phyloP scores from a whole-genome alignment of 164 flowering plant genomes.

The Kingdonia uniflora region DNA sequence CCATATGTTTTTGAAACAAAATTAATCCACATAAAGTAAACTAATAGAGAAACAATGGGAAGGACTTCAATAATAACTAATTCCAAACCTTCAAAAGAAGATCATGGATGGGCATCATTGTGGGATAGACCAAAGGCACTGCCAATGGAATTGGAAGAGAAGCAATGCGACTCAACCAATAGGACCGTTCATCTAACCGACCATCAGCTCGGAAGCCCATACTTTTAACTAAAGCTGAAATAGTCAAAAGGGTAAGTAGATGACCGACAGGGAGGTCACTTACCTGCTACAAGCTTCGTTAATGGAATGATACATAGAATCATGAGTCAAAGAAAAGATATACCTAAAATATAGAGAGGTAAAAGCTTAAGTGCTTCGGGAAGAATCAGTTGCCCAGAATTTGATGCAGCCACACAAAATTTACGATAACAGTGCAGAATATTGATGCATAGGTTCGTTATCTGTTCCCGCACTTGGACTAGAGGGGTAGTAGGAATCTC shows the following conservation, averaged over 20 bases:
- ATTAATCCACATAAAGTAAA: neutral
- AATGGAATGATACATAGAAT: too few species aligned
- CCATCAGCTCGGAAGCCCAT: slow-evolving; percentile 73
- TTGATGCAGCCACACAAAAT: slow-evolving; percentile 88
- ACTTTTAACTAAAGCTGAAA: slow-evolving; percentile 75
- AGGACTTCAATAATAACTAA: too few species aligned
- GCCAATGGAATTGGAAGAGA: slow-evolving; percentile 59
- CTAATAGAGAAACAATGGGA: neutral
- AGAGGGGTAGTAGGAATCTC: slow-evolving; percentile 68
- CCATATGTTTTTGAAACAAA: neutral
- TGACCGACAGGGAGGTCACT: neutral
- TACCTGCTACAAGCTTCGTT: too few species aligned
- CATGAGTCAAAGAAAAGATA: too few species aligned
- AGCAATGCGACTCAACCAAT: slow-evolving; percentile 72
- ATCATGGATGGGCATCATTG: slow-evolving; percentile 74
- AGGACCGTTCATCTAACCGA: slow-evolving; percentile 81
- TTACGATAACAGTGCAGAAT: slow-evolving; percentile 80
- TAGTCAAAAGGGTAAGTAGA: slow-evolving; percentile 1
- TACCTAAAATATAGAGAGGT: slow-evolving; percentile 29
- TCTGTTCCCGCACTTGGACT: slow-evolving; percentile 57
- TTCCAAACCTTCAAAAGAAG: slow-evolving; percentile 51
- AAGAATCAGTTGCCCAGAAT: slow-evolving; percentile 93
- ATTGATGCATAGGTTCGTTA: slow-evolving; percentile 56
- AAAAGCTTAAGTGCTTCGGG: slow-evolving; percentile 95
- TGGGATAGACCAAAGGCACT: slow-evolving; percentile 79